Conservation (phyloP, 202 grass and related monocot species). For the Panicum hallii region DNA sequence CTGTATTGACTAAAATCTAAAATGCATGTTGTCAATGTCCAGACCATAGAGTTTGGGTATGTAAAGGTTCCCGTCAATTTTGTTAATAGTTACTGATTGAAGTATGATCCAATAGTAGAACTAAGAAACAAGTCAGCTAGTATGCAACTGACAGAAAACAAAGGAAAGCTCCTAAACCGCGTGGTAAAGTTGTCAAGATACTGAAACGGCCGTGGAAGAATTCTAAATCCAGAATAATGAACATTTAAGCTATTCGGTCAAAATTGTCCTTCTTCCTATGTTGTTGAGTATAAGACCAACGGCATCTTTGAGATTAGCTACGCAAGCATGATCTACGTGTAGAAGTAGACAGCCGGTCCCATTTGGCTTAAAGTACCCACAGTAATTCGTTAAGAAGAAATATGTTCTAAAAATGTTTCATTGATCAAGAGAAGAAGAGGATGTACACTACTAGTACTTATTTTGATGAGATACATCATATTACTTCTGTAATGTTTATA, state of each 20-base stretch:
- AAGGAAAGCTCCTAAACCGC: too few species aligned
- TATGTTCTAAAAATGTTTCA: too few species aligned
- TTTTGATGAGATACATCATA: too few species aligned
- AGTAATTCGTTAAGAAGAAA: too few species aligned
- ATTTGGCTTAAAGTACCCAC: too few species aligned
- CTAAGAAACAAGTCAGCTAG: not conserved
- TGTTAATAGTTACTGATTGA: not conserved
- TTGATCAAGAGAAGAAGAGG: too few species aligned
- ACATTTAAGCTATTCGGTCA: not conserved
- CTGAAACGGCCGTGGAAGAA: not conserved
- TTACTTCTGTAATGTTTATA: too few species aligned
- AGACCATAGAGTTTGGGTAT: not conserved
- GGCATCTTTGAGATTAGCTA: not conserved
- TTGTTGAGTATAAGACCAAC: not conserved
- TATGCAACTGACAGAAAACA: not conserved
- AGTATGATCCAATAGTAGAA: not conserved
- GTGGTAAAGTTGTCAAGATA: not conserved
- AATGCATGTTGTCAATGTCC: not conserved
- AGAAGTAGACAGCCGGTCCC: not conserved
- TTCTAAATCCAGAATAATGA: not conserved
- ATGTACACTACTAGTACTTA: too few species aligned
- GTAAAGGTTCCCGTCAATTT: not conserved
- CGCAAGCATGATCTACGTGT: not conserved
- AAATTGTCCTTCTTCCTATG: not conserved
- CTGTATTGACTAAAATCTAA: too few species aligned